These are phyloP conservation scores for Blastocystis sp. DNA, from an alignment of 352 stramenopile species.

Conservation along the genomic window DNA sequence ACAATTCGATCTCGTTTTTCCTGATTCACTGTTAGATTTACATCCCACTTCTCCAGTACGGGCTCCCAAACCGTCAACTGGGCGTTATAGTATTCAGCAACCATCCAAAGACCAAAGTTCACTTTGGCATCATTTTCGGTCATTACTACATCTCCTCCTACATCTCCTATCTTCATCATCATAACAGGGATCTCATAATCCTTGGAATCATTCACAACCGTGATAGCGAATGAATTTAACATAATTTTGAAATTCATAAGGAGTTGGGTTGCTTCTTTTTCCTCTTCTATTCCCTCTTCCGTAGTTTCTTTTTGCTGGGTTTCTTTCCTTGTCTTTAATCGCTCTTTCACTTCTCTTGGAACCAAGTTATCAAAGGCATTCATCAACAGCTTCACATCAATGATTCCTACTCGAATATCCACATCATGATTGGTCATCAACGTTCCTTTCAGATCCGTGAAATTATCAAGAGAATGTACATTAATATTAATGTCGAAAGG, in stretches of 20 bases:
- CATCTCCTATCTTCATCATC: not conserved
- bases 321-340: conserved; percentile 6
- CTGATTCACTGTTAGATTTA: not conserved
- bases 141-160: not conserved
- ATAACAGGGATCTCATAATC: conserved; percentile 49
- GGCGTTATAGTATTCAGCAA: conserved; percentile 55
- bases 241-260: conserved; percentile 4
- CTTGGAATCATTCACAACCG: conserved; percentile 58
- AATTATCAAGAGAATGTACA: not conserved
- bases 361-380: conserved; percentile 1
- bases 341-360: not conserved
- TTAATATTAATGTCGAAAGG: conserved; percentile 49
- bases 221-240: conserved; percentile 10
- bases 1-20: conserved; percentile 23
- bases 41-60: conserved; percentile 29
- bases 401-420: conserved; percentile 14
- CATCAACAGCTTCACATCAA: conserved; percentile 50
- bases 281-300: not conserved
- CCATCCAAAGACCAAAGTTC: not conserved
- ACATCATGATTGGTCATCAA: conserved; percentile 37
- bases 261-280: not conserved
- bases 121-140: not conserved
- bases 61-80: conserved; percentile 34
- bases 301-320: not conserved
- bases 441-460: not conserved